phyloP scores from a whole-genome alignment of 208 protist species.

The Trypanosoma lewisi region DNA sequence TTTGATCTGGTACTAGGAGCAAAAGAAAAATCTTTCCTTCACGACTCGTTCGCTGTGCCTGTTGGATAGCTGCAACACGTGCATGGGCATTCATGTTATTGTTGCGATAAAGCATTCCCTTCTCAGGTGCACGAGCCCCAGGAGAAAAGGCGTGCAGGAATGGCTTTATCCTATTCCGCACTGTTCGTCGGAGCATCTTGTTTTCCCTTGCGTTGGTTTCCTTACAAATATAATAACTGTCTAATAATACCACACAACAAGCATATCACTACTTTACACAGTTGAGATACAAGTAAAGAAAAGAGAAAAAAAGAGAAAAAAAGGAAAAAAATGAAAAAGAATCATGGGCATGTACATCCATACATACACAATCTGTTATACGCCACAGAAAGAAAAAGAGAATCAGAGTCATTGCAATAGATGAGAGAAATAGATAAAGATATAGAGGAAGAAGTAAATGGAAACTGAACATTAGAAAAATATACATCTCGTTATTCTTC shows the following conservation, averaged over 20 bases:
- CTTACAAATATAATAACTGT: background rate
- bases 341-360: too few species aligned
- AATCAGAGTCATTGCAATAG: background rate
- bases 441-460: slow-evolving; percentile 11
- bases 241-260: background rate
- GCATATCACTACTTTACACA: background rate
- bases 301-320: slow-evolving; percentile 19
- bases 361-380: too few species aligned
- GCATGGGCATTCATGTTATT: slow-evolving; percentile 84
- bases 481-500: background rate
- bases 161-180: slow-evolving; percentile 54
- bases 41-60: slow-evolving; percentile 49
- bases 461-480: background rate
- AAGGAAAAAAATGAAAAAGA: background rate
- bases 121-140: slow-evolving; percentile 70
- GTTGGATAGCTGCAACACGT: slow-evolving; percentile 61
- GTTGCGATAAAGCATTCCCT: slow-evolving; percentile 88
- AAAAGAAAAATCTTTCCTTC: slow-evolving; percentile 58
- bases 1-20: slow-evolving; percentile 73
- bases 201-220: background rate
- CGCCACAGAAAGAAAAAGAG: slow-evolving; percentile 1
- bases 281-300: slow-evolving; percentile 1
- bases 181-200: slow-evolving; percentile 61
- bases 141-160: slow-evolving; percentile 83
- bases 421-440: slow-evolving; percentile 6